Conservation (phyloP, 202 grass and related monocot genomes). For the Schoenoplectus tabernaemontani region DNA sequence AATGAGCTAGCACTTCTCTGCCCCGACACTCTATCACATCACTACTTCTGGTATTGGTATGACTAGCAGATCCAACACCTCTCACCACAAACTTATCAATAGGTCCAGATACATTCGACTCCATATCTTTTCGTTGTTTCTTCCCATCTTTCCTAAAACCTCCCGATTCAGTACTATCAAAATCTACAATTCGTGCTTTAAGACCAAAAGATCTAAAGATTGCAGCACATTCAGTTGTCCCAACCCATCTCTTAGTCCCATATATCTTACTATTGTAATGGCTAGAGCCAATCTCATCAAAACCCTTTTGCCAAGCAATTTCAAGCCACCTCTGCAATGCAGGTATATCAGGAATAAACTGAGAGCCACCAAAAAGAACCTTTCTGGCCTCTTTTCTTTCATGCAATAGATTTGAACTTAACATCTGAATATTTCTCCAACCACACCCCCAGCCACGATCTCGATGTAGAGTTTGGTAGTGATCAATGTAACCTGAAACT, state of each 20-base stretch:
- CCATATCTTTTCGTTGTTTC: slow-evolving; percentile 22
- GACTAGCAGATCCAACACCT: slow-evolving; percentile 12
- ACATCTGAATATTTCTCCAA: slow-evolving; percentile 95
- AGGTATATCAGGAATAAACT: slow-evolving; percentile 84
- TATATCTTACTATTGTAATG: slow-evolving; percentile 60
- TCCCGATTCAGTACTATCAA: slow-evolving; percentile 66
- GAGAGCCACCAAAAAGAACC: slow-evolving; percentile 58
- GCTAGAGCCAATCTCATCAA: slow-evolving; percentile 47
- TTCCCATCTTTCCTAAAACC: slow-evolving; percentile 17
- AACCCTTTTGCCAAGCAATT: slow-evolving; percentile 73
- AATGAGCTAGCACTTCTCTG: slow-evolving; percentile 59
- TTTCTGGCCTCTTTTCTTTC: slow-evolving; percentile 46
- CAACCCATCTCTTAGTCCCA: slow-evolving; percentile 76
- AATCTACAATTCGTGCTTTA: slow-evolving; percentile 76
- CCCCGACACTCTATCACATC: slow-evolving; percentile 32
- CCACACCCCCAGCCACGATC: slow-evolving; percentile 96
- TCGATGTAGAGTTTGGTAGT: slow-evolving; percentile 59
- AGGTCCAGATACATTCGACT: slow-evolving; percentile 37
- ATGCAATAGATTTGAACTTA: slow-evolving; percentile 66
- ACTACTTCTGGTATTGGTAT: neutral
- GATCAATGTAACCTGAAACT: slow-evolving; percentile 56
- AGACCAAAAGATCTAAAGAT: slow-evolving; percentile 80
- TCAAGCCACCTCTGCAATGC: slow-evolving; percentile 92
- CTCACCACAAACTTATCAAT: slow-evolving; percentile 70
- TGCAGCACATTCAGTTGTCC: slow-evolving; percentile 65